These are phyloP conservation scores for Pascua sp. DNA, from an alignment of 1,284 basidiomycete species.

Conservation along the genomic window DNA sequence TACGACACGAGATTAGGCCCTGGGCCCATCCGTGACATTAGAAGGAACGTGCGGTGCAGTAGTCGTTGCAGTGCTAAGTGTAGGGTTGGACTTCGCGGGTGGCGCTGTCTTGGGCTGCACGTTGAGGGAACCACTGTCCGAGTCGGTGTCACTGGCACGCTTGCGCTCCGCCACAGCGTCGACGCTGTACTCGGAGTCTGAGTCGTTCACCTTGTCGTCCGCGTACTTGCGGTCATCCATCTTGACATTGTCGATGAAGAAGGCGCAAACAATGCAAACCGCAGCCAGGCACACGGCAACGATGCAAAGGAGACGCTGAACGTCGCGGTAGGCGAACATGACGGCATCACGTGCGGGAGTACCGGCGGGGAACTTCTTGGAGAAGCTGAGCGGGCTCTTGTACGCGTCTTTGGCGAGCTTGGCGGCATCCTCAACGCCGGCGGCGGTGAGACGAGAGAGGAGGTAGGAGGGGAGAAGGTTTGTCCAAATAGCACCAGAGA, in stretches of 20 bases:
- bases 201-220: background rate
- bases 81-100: too few species aligned
- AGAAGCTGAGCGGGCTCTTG: slow-evolving; percentile 38
- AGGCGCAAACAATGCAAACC: slow-evolving; percentile 23
- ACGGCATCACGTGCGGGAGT: slow-evolving; percentile 42
- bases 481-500: slow-evolving; percentile 47
- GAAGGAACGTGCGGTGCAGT: too few species aligned
- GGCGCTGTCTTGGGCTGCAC: too few species aligned
- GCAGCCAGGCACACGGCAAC: slow-evolving; percentile 37
- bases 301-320: slow-evolving; percentile 39
- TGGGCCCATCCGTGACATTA: too few species aligned
- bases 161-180: background rate
- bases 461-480: slow-evolving; percentile 27
- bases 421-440: slow-evolving; percentile 8
- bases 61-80: too few species aligned
- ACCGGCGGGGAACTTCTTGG: slow-evolving; percentile 37
- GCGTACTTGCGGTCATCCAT: slow-evolving; percentile 32
- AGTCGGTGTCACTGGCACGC: too few species aligned
- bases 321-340: slow-evolving; percentile 38
- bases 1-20: too few species aligned
- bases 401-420: slow-evolving; percentile 36
- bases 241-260: slow-evolving; percentile 32
- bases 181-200: background rate
- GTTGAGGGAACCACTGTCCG: too few species aligned
- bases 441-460: slow-evolving; percentile 21